Base-by-base conservation (phyloP, 495 filamentous ascomycete genomes). In the Aspergillus nidulans region DNA sequence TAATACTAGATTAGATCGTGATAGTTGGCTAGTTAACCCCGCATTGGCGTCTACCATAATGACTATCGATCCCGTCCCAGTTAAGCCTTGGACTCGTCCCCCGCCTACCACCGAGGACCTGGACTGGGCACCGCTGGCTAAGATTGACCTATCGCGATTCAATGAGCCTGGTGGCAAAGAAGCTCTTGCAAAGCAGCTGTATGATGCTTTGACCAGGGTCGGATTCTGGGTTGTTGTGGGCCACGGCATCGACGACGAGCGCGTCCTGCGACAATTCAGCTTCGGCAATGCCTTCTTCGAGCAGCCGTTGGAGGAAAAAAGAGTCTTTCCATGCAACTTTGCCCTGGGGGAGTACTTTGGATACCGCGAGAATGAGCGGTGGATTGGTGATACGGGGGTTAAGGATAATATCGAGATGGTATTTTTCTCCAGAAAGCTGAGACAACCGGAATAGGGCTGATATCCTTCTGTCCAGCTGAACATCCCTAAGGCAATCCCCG, bases 371-470 rank as follows among this genome's bases (percentile, higher is more conserved):
- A 76, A 76, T 32, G 64, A 61, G 8, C 62, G 70, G 30, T 76
- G 74, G 72, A 64, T 77, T 50, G 73, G 73, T 6, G 69, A 74
- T 32, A 76, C 73, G 0, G 73, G 73, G 0, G 69, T 76, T 1
- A 74, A 75, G 38, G 73, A 77, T 36, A 75, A 77, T 48, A 55
- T 74, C 13, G 74, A 75, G 49, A 74, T 75, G 72, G 74, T 76
- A 58, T 19, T n/a, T 16, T 24, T 38, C 15, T 1, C 16, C 25
- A 21, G 13, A 20, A 21, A 28, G n/a, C 16, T n/a, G 52, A 13
- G 52, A 15, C 23, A 47, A 10, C 26, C 26, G 4, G 26, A 4
- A 5, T 30, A 20, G 7, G 19, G 5, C 7, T 4, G 40, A 20
- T 34, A 36, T 18, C 18, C 3, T 30, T 5, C 21, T 3, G 16